Evolutionary conservation across 805 yeast species (phyloP), one percentile per base, ranked within the genome.

Genomic region (Clavispora santaluciae): DNA sequence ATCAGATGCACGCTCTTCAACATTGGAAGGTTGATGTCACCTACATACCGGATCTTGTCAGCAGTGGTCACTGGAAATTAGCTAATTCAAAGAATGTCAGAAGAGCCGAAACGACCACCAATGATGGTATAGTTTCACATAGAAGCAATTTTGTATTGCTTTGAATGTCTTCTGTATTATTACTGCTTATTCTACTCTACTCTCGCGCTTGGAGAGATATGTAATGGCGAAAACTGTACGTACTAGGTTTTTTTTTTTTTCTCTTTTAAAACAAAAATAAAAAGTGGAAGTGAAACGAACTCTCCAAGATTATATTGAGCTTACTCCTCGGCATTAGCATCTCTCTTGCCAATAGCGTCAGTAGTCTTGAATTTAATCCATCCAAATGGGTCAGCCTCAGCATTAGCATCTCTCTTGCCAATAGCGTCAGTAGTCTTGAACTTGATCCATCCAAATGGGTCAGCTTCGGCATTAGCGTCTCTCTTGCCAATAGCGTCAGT

Each of bases 401-500:
- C 42, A 15, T 44, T 41, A 9, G 50, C 43, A 10, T 46, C 48
- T 26, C 49, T 42, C 46, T 45, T 42, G 26, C 35, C 44, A 31
- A 48, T 18, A 21, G 54, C 47, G 26, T 48, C 40, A 3, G 49
- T 50, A 9, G 45, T 42, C 24, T 35, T 38, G 38, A 45, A 39
- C 8, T 26, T 23, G 12, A 48, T 42, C 38, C 34, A 36, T 3
- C 21, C 22, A 11, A 16, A 18, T 12, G 47, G 42, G 5, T 38
- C 44, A 11, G 44, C 50, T n/a, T 41, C 41, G 21, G 50, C 46
- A 20, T 44, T 44, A 6, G 46, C 51, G n/a, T 50, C 54, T 38
- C 54, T 50, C 35, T 42, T 50, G 12, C 30, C 31, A 36, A 48
- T 36, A 5, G 45, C 36, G n/a, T 41, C 30, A 9, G 40, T 41